Percentiles rank a stretch among this genome's conserved stretches.
Conservation (phyloP, 257 asterid species). For the Ligustrum vulgare region DNA sequence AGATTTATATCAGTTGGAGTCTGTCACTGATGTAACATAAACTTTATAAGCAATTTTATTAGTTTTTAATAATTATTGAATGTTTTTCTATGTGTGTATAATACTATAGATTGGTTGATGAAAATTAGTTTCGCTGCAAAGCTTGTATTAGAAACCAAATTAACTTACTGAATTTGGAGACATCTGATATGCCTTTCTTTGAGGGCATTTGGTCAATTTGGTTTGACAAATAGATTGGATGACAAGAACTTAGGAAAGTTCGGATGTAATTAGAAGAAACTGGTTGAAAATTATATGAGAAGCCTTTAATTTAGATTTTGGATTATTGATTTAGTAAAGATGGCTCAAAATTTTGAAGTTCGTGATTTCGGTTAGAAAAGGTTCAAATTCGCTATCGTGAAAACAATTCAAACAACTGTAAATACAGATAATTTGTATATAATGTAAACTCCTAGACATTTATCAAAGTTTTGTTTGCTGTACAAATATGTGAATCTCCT, state of each 20-base stretch:
- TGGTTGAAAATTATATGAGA: not conserved
- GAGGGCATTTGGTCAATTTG: not conserved
- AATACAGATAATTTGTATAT: not conserved
- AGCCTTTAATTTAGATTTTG: not conserved
- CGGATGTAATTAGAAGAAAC: not conserved
- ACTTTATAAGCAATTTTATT: constrained; percentile 1
- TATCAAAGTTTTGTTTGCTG: not conserved
- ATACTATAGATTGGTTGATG: not conserved
- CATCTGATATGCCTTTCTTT: not conserved
- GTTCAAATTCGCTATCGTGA: not conserved
- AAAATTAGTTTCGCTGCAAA: not conserved
- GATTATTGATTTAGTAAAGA: not conserved
- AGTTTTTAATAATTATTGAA: not conserved
- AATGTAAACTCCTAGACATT: not conserved
- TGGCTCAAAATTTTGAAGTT: not conserved
- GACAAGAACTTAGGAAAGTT: not conserved
- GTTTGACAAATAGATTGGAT: not conserved
- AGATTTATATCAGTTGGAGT: not conserved
- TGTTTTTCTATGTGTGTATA: not conserved
- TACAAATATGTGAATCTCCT: not conserved
- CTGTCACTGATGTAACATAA: not conserved
- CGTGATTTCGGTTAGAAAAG: not conserved
- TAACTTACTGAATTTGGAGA: not conserved
- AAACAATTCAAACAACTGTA: not conserved
- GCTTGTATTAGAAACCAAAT: not conserved